Percentiles rank a stretch among this genome's conserved stretches.
These are phyloP conservation scores for Mycena epipterygia DNA, from an alignment of 768 basidiomycete species.

Conservation along the genomic window DNA sequence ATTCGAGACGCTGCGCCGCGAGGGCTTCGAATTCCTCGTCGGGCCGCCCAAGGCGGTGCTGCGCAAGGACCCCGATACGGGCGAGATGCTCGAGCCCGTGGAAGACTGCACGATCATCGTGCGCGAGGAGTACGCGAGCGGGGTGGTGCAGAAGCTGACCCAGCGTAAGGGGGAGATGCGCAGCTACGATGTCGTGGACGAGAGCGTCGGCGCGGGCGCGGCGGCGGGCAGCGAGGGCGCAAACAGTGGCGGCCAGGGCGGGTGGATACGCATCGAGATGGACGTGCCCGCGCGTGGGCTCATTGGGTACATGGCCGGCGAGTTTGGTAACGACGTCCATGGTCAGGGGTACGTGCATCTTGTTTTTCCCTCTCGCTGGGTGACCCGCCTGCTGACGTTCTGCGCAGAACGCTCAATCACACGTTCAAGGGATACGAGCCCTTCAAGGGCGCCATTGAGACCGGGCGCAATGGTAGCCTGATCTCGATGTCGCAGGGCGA, in stretches of 20 bases:
- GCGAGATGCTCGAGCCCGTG: constrained; percentile 59
- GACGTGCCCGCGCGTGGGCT: constrained; percentile 63
- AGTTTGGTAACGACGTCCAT: constrained; percentile 66
- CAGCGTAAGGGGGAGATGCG: constrained; percentile 64
- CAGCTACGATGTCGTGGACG: constrained; percentile 60
- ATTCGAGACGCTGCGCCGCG: constrained; percentile 62
- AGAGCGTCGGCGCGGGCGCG: constrained; percentile 39
- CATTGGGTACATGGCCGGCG: constrained; percentile 67
- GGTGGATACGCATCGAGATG: constrained; percentile 62
- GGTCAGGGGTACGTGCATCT: constrained; percentile 56
- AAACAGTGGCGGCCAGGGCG: constrained; percentile 34
- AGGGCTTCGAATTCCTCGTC: constrained; percentile 63
- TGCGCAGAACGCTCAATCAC: constrained; percentile 61
- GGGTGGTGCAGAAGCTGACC: constrained; percentile 65
- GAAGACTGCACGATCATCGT: constrained; percentile 62
- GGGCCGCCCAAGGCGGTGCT: constrained; percentile 66
- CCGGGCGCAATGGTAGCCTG: constrained; percentile 61
- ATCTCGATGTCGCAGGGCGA: constrained; percentile 63
- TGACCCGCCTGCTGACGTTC: background rate
- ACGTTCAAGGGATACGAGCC: constrained; percentile 65
- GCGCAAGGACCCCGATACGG: constrained; percentile 57
- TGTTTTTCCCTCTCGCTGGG: background rate
- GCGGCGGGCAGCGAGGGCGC: constrained; percentile 26
- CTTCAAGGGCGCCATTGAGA: constrained; percentile 59
- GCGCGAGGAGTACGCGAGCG: constrained; percentile 61